Evolutionary conservation across 805 yeast species (phyloP).

Genomic region (Lachancea quebecensis): DNA sequence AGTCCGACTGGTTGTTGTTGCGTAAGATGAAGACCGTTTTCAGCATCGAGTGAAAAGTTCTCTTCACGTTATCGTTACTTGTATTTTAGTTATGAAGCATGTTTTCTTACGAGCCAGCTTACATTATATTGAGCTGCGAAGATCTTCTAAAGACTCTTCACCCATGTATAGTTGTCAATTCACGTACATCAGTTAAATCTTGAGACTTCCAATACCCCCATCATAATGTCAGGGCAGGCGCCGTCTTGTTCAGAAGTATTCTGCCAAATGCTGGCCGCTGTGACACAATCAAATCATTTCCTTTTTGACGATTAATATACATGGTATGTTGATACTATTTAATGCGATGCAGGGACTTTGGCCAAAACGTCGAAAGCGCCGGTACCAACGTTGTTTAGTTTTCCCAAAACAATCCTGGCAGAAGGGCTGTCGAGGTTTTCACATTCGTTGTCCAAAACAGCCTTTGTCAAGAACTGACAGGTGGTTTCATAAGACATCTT

Average conservation of each 20-base stretch:
- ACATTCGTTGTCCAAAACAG: conserved; percentile 84
- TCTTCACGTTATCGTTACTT: background rate
- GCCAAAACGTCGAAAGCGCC: conserved; percentile 81
- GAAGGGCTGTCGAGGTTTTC: conserved; percentile 89
- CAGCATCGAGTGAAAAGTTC: conserved; percentile 49
- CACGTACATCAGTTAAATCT: background rate
- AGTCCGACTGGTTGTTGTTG: conserved; percentile 93
- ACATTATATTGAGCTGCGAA: too few relatives aligned
- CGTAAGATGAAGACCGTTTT: conserved; percentile 83
- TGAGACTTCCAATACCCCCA: too few relatives aligned
- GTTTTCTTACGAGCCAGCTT: too few relatives aligned
- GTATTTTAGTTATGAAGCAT: conserved; percentile 6
- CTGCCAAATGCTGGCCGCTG: too few relatives aligned
- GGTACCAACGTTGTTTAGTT: conserved; percentile 86
- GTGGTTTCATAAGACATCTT: conserved; percentile 99
- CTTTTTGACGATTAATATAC: background rate
- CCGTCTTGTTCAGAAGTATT: too few relatives aligned
- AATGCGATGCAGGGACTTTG: conserved; percentile 30
- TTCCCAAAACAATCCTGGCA: conserved; percentile 89
- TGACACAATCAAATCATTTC: background rate
- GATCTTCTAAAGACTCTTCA: too few relatives aligned
- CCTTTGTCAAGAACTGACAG: conserved; percentile 92
- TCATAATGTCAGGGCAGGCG: too few relatives aligned
- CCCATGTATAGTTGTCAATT: background rate
- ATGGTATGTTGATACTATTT: background rate